Percentiles rank a stretch among this genome's conserved stretches.
These are phyloP conservation scores for Hericium coralloides DNA, from an alignment of 768 basidiomycete genomes.

Conservation along the genomic window DNA sequence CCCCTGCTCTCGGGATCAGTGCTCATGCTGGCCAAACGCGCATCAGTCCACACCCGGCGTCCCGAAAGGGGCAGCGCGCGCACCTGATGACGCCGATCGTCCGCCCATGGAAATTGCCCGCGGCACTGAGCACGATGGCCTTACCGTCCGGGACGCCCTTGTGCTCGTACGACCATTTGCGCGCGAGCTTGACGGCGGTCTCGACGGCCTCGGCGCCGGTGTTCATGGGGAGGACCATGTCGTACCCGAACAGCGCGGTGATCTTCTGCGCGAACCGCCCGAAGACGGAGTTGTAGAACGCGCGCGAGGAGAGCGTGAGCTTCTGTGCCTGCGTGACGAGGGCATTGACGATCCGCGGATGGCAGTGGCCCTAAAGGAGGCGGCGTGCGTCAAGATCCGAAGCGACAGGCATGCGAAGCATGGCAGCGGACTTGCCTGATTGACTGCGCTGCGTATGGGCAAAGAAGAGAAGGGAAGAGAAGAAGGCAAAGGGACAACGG, in stretches of 20 bases:
- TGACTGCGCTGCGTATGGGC: slow-evolving; percentile 54
- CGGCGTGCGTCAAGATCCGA: neutral
- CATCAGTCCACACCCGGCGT: neutral
- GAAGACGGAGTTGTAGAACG: slow-evolving; percentile 91
- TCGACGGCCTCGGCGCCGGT: slow-evolving; percentile 98
- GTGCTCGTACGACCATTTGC: slow-evolving; percentile 94
- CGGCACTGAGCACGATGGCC: slow-evolving; percentile 79
- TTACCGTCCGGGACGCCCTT: slow-evolving; percentile 76
- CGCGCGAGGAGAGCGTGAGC: slow-evolving; percentile 89
- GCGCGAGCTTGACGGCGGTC: slow-evolving; percentile 88
- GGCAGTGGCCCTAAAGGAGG: slow-evolving; percentile 70
- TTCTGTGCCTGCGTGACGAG: slow-evolving; percentile 79
- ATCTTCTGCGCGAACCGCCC: slow-evolving; percentile 84
- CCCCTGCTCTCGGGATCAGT: slow-evolving; percentile 85
- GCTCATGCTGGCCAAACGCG: slow-evolving; percentile 58
- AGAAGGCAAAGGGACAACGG: slow-evolving; percentile 1
- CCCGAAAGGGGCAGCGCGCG: slow-evolving; percentile 4
- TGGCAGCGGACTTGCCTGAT: slow-evolving; percentile 49
- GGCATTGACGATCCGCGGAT: slow-evolving; percentile 77
- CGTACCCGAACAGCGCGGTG: slow-evolving; percentile 80
- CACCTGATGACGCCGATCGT: slow-evolving; percentile 83
- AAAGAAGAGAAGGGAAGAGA: slow-evolving; percentile 1
- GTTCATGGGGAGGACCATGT: slow-evolving; percentile 98
- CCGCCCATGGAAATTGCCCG: slow-evolving; percentile 93
- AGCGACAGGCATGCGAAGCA: neutral